These are phyloP conservation scores for Puccinia coronata DNA, from an alignment of 1,284 basidiomycete genomes.

Conservation along the genomic window DNA sequence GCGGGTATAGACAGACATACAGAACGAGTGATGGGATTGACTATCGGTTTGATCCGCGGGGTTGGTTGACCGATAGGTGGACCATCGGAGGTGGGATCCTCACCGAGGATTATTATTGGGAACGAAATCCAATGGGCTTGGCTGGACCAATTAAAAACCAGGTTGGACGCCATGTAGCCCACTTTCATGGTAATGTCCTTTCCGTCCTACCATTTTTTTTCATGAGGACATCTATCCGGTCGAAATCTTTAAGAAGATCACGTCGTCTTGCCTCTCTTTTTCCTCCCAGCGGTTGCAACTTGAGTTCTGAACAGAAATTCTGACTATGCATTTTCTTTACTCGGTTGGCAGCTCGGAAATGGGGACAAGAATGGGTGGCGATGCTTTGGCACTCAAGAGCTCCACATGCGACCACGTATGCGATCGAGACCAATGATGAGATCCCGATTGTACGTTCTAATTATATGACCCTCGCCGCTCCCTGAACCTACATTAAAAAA, in stretches of 20 bases:
- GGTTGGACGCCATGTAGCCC: conserved; percentile 5
- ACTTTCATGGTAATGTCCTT: conserved; percentile 12
- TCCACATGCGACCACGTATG: background rate
- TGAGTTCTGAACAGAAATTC: too few relatives aligned
- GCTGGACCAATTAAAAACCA: conserved; percentile 15
- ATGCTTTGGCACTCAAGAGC: background rate
- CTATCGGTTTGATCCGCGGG: background rate
- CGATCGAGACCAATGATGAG: conserved; percentile 15
- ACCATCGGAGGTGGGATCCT: background rate
- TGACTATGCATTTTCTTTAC: too few relatives aligned
- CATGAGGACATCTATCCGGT: too few relatives aligned
- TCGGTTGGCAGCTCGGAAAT: conserved; percentile 17
- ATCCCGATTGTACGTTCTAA: conserved; percentile 8
- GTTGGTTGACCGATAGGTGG: conserved; percentile 6
- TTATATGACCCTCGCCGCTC: too few relatives aligned
- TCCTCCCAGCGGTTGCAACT: background rate
- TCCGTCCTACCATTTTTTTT: too few relatives aligned
- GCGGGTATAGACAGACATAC: conserved; percentile 11
- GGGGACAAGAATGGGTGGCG: conserved; percentile 19
- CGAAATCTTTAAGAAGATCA: too few relatives aligned
- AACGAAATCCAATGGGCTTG: conserved; percentile 13
- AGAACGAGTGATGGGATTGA: background rate
- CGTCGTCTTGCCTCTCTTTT: too few relatives aligned
- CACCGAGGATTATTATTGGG: background rate
- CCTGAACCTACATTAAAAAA: too few relatives aligned